Percentiles rank a stretch among this genome's conserved stretches.
phyloP scores from a whole-genome alignment of 2,329 filamentous ascomycete genomes.

The Akanthomyces dipterigenus region DNA sequence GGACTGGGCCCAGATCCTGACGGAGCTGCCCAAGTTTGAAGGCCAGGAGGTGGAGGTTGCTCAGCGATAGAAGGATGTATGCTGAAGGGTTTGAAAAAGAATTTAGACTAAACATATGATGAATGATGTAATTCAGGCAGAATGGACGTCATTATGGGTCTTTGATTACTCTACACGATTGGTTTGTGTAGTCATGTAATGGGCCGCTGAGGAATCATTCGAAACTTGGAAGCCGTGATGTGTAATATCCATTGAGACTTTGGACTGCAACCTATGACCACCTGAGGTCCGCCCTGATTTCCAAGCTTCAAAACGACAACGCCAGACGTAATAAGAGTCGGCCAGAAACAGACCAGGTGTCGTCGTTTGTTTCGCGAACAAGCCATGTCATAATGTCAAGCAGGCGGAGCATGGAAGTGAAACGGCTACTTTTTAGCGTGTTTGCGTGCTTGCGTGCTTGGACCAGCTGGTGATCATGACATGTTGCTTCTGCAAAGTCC shows the following conservation, averaged over 20 bases:
- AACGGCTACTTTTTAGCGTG: not conserved
- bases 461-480: too few relatives aligned
- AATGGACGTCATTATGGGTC: not conserved
- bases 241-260: too few relatives aligned
- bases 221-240: not conserved
- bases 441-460: too few relatives aligned
- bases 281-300: not conserved
- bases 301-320: not conserved
- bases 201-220: not conserved
- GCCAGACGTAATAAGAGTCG: not conserved
- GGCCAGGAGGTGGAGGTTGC: constrained; percentile 57
- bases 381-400: not conserved
- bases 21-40: constrained; percentile 77
- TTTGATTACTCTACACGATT: not conserved
- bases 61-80: constrained; percentile 20
- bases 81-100: not conserved
- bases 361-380: constrained; percentile 1
- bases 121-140: not conserved
- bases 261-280: not conserved
- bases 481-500: too few relatives aligned
- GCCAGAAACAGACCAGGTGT: not conserved
- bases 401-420: not conserved
- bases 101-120: constrained; percentile 13
- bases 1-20: constrained; percentile 62
- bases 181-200: not conserved